Percentiles rank a stretch among this genome's conserved stretches.
Evolutionary conservation across 176 grass and related monocot species (phyloP).

Genomic region (Saccharum officinarum): DNA sequence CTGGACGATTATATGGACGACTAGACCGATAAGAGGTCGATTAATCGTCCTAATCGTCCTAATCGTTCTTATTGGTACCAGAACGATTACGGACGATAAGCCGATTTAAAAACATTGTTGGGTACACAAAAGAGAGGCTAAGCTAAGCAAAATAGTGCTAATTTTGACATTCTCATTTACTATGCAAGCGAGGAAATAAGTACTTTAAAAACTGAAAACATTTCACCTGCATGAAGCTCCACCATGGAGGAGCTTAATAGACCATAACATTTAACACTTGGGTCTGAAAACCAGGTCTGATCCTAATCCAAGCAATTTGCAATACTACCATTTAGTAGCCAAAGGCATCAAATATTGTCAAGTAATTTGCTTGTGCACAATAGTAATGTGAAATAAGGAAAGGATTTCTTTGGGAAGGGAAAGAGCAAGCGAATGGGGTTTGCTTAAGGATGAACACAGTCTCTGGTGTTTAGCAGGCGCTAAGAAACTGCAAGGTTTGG

Average conservation of each 20-base stretch:
- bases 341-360: not conserved
- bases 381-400: not conserved
- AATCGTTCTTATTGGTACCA: too few relatives aligned
- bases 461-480: too few relatives aligned
- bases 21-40: too few relatives aligned
- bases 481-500: too few relatives aligned
- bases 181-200: not conserved
- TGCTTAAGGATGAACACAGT: too few relatives aligned
- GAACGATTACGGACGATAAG: too few relatives aligned
- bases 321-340: not conserved
- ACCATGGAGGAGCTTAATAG: not conserved
- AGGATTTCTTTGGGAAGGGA: too few relatives aligned
- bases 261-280: not conserved
- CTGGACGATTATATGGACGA: too few relatives aligned
- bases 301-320: not conserved
- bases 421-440: too few relatives aligned
- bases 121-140: not conserved
- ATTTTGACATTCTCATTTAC: not conserved
- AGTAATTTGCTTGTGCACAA: not conserved
- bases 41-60: too few relatives aligned
- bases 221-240: not conserved
- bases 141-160: not conserved
- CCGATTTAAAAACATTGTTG: not conserved
- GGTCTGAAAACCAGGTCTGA: not conserved
- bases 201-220: not conserved